Evolutionary conservation across 2,329 filamentous ascomycete species (phyloP), one percentile per base, ranked within the genome.

Genomic region (Myriosclerotinia curreyana): DNA sequence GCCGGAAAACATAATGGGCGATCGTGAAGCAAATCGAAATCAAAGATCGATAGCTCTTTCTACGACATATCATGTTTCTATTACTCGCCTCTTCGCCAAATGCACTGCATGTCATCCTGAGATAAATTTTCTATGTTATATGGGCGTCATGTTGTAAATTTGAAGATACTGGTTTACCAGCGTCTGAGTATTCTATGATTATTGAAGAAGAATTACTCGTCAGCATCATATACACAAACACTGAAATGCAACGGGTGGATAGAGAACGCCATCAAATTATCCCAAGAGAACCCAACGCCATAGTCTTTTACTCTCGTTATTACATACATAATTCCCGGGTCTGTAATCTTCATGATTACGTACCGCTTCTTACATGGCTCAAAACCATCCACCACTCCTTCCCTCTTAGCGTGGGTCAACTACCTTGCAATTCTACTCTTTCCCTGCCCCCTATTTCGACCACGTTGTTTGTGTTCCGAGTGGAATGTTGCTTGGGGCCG

Each of bases 401-500:
- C n/a, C n/a, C 15, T 6, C 28, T 25, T 2, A 25, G 22, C 17
- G 2, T 12, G 12, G 17, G 2, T n/a, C 48, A 48, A 28, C 5
- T 58, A 4, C 42, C 55, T 22, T 25, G 55, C 28, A 58, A 48
- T 36, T 58, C 55, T 25, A 14, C 55, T 48, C 55, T 58, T 15
- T 58, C 55, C 36, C 14, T 5, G 20, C 20, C 42, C 6, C 55
- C 55, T 11, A 48, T 58, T 42, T 58, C 42, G 7, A 42, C 42
- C 12, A 58, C 28, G 14, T 36, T 12, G 5, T 12, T 36, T 2
- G 20, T 46, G 9, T 58, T 36, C 25, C 12, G 4, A 34, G 44
- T 58, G 8, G 12, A 36, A 20, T 5, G 3, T 48, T 58, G 28
- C 28, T 46, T 48, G 3, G 55, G 20, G 7, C 42, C 42, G 0